These are phyloP conservation scores for Rhodotorula kratochvilovae DNA, from an alignment of 768 basidiomycete species.

Conservation along the genomic window DNA sequence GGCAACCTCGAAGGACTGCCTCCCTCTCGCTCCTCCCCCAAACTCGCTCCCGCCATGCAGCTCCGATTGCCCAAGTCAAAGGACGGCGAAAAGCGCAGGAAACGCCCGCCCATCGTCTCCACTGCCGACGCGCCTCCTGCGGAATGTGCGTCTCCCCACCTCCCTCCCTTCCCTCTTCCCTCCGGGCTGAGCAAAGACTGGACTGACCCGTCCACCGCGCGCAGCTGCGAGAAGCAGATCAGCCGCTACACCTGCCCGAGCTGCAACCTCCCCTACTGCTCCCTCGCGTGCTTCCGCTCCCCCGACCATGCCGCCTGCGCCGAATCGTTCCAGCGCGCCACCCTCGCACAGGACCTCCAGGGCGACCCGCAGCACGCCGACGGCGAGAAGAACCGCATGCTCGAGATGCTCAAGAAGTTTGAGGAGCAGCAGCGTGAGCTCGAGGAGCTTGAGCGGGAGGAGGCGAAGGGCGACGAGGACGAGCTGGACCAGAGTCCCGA, in stretches of 20 bases:
- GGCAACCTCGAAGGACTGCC: neutral
- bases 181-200: neutral
- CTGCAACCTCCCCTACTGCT: conserved; percentile 44
- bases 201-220: neutral
- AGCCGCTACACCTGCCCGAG: conserved; percentile 41
- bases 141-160: conserved; percentile 15
- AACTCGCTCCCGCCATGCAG: conserved; percentile 9
- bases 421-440: conserved; percentile 33
- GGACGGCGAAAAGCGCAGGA: neutral
- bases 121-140: conserved; percentile 17
- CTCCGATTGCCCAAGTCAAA: conserved; percentile 22
- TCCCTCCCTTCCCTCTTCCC: neutral
- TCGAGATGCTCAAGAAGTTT: conserved; percentile 38
- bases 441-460: conserved; percentile 15
- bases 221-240: conserved; percentile 37
- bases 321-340: conserved; percentile 32
- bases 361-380: conserved; percentile 10
- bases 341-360: conserved; percentile 33
- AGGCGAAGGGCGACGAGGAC: conserved; percentile 12
- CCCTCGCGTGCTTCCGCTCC: conserved; percentile 37
- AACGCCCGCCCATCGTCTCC: conserved; percentile 28
- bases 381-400: conserved; percentile 31
- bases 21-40: neutral
- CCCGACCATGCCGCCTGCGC: conserved; percentile 31
- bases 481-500: conserved; percentile 6